A percentile compares a stretch with the other conserved stretches of the same genome.
These are phyloP conservation scores for Ascochyta pisi DNA, from an alignment of 2,329 filamentous ascomycete species.

Conservation along the genomic window DNA sequence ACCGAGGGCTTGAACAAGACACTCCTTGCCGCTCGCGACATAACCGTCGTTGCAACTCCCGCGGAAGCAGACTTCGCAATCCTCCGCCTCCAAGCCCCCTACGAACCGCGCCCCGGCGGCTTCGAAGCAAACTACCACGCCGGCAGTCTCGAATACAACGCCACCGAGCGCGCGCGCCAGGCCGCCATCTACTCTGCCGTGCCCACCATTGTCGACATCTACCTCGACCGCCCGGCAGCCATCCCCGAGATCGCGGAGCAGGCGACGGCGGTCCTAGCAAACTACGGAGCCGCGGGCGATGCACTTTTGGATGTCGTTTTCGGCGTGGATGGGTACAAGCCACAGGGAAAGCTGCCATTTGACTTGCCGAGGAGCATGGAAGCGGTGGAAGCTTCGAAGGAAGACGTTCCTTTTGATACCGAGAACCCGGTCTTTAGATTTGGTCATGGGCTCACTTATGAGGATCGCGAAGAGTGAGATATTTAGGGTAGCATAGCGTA, in stretches of 20 bases:
- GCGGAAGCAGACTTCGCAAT: slow-evolving; percentile 53
- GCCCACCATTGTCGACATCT: slow-evolving; percentile 53
- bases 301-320: slow-evolving; percentile 57
- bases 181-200: slow-evolving; percentile 50
- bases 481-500: too few relatives aligned
- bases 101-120: slow-evolving; percentile 52
- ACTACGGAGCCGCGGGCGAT: slow-evolving; percentile 51
- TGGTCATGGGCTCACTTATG: slow-evolving; percentile 47
- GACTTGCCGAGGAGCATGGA: slow-evolving; percentile 56
- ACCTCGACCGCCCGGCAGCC: slow-evolving; percentile 54
- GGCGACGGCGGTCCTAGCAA: slow-evolving; percentile 50
- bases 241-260: slow-evolving; percentile 53
- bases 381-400: slow-evolving; percentile 49
- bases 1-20: slow-evolving; percentile 46
- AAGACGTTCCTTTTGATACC: slow-evolving; percentile 50
- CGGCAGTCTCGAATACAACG: slow-evolving; percentile 53
- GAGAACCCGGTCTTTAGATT: slow-evolving; percentile 45
- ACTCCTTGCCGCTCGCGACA: slow-evolving; percentile 38
- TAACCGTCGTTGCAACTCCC: slow-evolving; percentile 45
- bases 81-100: slow-evolving; percentile 51
- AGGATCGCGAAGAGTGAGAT: not conserved
- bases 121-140: slow-evolving; percentile 52
- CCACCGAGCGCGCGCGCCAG: slow-evolving; percentile 49
- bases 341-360: slow-evolving; percentile 55
- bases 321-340: slow-evolving; percentile 44